phyloP scores from a whole-genome alignment of 768 basidiomycete genomes.

The Suillus luteus region DNA sequence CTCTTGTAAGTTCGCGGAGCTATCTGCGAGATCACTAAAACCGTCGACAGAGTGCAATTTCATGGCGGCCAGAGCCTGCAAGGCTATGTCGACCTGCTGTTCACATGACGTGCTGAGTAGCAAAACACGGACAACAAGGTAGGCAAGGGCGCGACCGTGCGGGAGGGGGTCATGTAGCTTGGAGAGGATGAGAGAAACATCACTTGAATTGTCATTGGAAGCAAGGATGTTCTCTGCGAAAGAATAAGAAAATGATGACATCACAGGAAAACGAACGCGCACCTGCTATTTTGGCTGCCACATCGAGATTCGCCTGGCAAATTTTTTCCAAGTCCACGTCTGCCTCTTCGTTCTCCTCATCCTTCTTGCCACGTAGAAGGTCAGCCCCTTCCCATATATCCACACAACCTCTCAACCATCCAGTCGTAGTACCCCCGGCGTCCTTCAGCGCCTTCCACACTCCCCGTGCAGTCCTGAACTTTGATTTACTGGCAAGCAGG shows the following conservation, averaged over 20 bases:
- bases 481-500: slow-evolving; percentile 71
- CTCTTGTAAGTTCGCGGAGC: slow-evolving; percentile 25
- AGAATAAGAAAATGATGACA: background rate
- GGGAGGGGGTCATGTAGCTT: slow-evolving; percentile 52
- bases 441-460: slow-evolving; percentile 73
- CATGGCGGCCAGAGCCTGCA: slow-evolving; percentile 48
- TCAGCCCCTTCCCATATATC: slow-evolving; percentile 39
- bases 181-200: slow-evolving; percentile 51
- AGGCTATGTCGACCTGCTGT: slow-evolving; percentile 57
- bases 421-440: slow-evolving; percentile 28
- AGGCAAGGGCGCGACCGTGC: slow-evolving; percentile 57
- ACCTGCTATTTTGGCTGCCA: slow-evolving; percentile 73
- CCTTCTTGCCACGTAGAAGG: slow-evolving; percentile 25
- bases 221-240: slow-evolving; percentile 62
- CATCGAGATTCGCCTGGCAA: slow-evolving; percentile 50
- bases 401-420: slow-evolving; percentile 58
- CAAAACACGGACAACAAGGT: slow-evolving; percentile 64
- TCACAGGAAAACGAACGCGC: slow-evolving; percentile 15
- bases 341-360: slow-evolving; percentile 32
- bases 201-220: slow-evolving; percentile 45
- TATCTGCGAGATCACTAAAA: slow-evolving; percentile 35
- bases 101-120: slow-evolving; percentile 57
- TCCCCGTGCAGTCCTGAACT: slow-evolving; percentile 62
- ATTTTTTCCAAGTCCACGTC: slow-evolving; percentile 44
- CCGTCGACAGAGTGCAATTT: slow-evolving; percentile 46